Evolutionary conservation across 108 stramenopile genomes (phyloP).

Genomic region (Seminavis robusta): DNA sequence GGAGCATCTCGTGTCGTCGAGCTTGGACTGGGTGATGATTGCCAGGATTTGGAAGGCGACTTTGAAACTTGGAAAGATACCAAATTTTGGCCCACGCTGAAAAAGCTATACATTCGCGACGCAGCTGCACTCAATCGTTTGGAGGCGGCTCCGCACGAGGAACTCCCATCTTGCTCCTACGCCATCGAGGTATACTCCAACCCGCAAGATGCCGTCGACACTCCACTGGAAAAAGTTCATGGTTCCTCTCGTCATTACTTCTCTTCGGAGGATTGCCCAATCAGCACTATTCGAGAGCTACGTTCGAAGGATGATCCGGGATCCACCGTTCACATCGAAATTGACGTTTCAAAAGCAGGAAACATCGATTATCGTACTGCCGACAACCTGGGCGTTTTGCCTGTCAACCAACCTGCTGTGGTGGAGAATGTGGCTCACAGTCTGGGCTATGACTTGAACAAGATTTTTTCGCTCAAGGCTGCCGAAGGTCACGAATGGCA

Average conservation of each 20-base stretch:
- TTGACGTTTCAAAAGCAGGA: conserved; percentile 70
- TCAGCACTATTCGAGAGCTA: conserved; percentile 72
- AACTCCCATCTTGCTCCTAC: conserved; percentile 60
- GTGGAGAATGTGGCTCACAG: conserved; percentile 76
- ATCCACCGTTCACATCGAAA: conserved; percentile 93
- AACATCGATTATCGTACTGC: conserved; percentile 84
- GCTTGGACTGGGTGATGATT: conserved; percentile 94
- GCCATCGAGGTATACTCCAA: conserved; percentile 36
- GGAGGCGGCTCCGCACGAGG: neutral
- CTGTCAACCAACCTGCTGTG: conserved; percentile 59
- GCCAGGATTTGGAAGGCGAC: conserved; percentile 93
- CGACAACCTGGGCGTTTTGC: conserved; percentile 94
- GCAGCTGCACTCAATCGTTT: conserved; percentile 5
- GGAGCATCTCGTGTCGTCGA: conserved; percentile 69
- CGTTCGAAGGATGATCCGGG: conserved; percentile 65
- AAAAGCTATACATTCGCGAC: conserved; percentile 36
- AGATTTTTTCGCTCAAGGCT: conserved; percentile 39
- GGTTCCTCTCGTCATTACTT: conserved; percentile 78
- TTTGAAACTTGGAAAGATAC: conserved; percentile 95
- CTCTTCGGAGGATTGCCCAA: conserved; percentile 67
- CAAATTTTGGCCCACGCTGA: conserved; percentile 68
- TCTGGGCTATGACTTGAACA: conserved; percentile 59
- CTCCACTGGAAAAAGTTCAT: conserved; percentile 46
- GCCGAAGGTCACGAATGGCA: conserved; percentile 58
- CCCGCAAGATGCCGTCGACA: neutral